Conservation (phyloP, 2,329 filamentous ascomycete genomes). For the Didymella segeticola region DNA sequence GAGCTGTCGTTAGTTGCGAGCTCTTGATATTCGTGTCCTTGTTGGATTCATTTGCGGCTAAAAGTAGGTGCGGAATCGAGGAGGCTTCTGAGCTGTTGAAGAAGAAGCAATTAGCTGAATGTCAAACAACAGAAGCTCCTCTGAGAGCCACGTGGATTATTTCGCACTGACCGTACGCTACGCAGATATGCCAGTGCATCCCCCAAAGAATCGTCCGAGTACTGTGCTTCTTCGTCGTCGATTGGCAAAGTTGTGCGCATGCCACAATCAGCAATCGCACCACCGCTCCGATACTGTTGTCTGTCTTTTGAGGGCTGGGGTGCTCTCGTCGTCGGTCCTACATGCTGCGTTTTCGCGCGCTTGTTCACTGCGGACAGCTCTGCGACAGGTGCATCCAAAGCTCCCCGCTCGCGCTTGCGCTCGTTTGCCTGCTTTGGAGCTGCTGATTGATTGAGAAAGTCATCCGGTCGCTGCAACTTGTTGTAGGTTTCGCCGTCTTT, state of each 20-base stretch:
- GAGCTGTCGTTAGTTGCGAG: conserved; percentile 56
- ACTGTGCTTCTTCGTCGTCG: conserved; percentile 25
- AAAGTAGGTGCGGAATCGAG: conserved; percentile 73
- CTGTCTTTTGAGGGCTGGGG: background rate
- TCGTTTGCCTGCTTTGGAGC: conserved; percentile 18
- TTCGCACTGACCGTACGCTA: conserved; percentile 41
- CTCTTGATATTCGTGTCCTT: conserved; percentile 18
- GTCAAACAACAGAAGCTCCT: background rate
- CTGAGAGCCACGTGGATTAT: no score
- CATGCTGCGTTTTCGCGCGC: conserved; percentile 17
- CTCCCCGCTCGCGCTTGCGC: conserved; percentile 32
- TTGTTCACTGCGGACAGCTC: conserved; percentile 21
- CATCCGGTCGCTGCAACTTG: conserved; percentile 45
- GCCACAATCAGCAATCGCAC: conserved; percentile 26
- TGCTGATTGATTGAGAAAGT: conserved; percentile 24
- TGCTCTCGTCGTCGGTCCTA: background rate
- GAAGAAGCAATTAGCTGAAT: conserved; percentile 21
- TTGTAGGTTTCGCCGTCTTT: conserved; percentile 47
- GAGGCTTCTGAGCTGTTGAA: conserved; percentile 73
- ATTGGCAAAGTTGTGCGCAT: conserved; percentile 40
- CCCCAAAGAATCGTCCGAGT: conserved; percentile 36
- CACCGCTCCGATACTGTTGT: conserved; percentile 11
- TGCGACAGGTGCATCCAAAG: background rate
- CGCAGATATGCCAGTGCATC: conserved; percentile 46
- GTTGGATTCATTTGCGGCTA: conserved; percentile 57